phyloP scores from a whole-genome alignment of 2,329 filamentous ascomycete genomes.

The Leptographium flavum region DNA sequence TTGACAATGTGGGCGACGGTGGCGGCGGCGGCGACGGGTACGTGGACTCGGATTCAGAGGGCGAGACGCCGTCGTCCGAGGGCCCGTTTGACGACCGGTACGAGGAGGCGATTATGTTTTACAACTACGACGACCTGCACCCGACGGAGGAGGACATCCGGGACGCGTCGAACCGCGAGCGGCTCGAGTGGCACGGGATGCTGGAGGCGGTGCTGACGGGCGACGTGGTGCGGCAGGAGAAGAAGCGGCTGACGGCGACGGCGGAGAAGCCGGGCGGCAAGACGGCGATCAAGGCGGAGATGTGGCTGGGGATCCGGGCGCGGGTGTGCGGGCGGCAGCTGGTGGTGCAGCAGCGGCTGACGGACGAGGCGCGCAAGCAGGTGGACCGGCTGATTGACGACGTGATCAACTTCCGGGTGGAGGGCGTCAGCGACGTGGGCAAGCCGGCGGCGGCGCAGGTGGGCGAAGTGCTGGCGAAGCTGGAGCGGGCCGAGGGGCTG shows the following conservation, averaged over 20 bases:
- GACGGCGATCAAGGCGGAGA: constrained; percentile 58
- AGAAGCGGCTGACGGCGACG: constrained; percentile 81
- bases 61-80: constrained; percentile 78
- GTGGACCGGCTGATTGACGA: constrained; percentile 68
- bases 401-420: constrained; percentile 86
- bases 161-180: constrained; percentile 75
- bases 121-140: constrained; percentile 77
- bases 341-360: constrained; percentile 69
- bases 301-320: constrained; percentile 82
- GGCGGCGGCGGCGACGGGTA: constrained; percentile 35
- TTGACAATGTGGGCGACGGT: constrained; percentile 49
- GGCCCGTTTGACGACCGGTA: constrained; percentile 74
- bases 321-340: constrained; percentile 73
- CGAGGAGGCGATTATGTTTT: constrained; percentile 85
- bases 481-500: constrained; percentile 74
- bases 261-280: constrained; percentile 42
- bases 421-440: constrained; percentile 81
- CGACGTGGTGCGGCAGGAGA: constrained; percentile 95
- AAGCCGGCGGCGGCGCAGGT: constrained; percentile 83
- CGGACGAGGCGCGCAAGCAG: constrained; percentile 67
- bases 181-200: constrained; percentile 97
- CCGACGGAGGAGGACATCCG: constrained; percentile 82
- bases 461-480: constrained; percentile 74
- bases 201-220: constrained; percentile 87
- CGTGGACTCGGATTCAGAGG: constrained; percentile 71